A percentile compares a stretch with the other conserved stretches of the same genome.
Evolutionary conservation across 768 basidiomycete genomes (phyloP).

Genomic region (Mrakia gelida): DNA sequence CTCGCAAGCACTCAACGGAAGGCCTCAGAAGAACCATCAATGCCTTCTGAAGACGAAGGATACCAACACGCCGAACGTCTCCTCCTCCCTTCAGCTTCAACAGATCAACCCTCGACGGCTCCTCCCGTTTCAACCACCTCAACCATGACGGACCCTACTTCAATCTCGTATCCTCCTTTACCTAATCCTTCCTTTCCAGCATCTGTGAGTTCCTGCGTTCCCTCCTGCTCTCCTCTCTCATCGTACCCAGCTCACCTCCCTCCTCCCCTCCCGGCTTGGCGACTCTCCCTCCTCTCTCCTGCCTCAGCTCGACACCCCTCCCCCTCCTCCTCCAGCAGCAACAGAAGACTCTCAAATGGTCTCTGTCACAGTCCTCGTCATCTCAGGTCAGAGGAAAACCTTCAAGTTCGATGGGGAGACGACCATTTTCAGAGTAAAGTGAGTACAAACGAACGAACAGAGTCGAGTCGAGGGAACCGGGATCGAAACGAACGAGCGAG

Average conservation of each 20-base stretch:
- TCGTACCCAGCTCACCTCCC: background rate
- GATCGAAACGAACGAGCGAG: background rate
- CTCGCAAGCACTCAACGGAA: too few relatives aligned
- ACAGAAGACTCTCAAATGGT: background rate
- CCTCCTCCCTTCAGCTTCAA: too few relatives aligned
- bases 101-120: background rate
- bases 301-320: background rate
- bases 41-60: background rate
- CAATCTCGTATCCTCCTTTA: background rate
- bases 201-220: background rate
- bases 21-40: too few relatives aligned
- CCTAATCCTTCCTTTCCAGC: background rate
- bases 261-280: background rate
- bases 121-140: background rate
- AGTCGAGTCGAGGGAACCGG: too few relatives aligned
- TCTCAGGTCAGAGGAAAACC: constrained; percentile 27
- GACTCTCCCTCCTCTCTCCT: background rate
- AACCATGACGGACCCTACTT: background rate
- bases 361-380: constrained; percentile 23
- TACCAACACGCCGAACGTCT: too few relatives aligned
- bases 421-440: constrained; percentile 24
- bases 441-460: background rate
- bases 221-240: background rate
- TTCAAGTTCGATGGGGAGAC: constrained; percentile 24
- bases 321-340: background rate